These are phyloP conservation scores for Neofusicoccum sp. DNA, from an alignment of 2,329 filamentous ascomycete species.

Conservation along the genomic window DNA sequence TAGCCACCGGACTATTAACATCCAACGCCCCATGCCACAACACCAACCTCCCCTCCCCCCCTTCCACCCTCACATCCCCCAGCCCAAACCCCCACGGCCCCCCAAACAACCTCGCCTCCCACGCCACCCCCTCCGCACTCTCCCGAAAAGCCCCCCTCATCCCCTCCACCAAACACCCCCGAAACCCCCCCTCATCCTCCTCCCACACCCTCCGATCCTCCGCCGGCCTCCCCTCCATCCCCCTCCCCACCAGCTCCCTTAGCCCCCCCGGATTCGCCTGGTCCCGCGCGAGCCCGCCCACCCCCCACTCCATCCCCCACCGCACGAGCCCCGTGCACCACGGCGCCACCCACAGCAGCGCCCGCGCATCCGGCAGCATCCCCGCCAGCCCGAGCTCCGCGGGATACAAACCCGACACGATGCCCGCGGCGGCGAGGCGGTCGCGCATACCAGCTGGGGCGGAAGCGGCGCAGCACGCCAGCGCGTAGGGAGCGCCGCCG, in stretches of 20 bases:
- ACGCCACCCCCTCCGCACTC: constrained; percentile 32
- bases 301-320: constrained; percentile 27
- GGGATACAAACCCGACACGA: constrained; percentile 34
- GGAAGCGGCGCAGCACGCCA: constrained; percentile 19
- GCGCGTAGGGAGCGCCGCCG: constrained; percentile 26
- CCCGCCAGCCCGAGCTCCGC: constrained; percentile 31
- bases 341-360: constrained; percentile 32
- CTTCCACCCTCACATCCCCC: constrained; percentile 27
- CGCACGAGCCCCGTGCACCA: constrained; percentile 26
- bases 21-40: constrained; percentile 41
- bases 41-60: constrained; percentile 29
- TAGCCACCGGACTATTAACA: constrained; percentile 30
- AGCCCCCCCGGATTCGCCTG: constrained; percentile 20
- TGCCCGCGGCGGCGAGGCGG: constrained; percentile 29
- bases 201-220: constrained; percentile 30
- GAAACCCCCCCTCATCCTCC: constrained; percentile 26
- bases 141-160: constrained; percentile 32
- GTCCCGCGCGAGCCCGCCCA: constrained; percentile 25
- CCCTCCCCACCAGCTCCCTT: constrained; percentile 31
- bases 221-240: constrained; percentile 27
- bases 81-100: constrained; percentile 38
- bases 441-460: constrained; percentile 28
- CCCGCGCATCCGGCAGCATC: constrained; percentile 30
- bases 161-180: constrained; percentile 31
- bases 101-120: constrained; percentile 34